Conservation (phyloP, 345 rosid genomes). For the Rhodamnia rubescens region DNA sequence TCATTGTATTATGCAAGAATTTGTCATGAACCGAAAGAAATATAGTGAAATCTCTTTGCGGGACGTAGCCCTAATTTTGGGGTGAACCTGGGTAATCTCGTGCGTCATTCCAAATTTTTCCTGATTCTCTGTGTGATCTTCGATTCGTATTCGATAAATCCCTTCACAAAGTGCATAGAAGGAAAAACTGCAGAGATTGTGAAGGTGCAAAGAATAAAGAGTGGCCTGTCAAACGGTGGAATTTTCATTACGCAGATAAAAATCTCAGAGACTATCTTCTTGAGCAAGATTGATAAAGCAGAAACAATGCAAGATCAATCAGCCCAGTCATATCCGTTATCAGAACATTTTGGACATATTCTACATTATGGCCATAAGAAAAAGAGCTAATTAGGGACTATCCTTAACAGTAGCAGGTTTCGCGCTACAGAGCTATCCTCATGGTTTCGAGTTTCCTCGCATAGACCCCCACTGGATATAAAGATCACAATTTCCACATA, state of each 20-base stretch:
- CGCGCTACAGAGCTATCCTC: not conserved
- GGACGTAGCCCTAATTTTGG: too few species aligned
- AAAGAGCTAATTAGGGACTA: not conserved
- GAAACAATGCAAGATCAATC: not conserved
- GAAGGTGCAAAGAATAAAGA: not conserved
- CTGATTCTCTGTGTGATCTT: too few species aligned
- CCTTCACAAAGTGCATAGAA: not conserved
- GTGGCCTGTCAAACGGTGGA: not conserved
- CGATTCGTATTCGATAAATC: too few species aligned
- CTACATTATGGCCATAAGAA: not conserved
- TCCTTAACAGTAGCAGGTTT: not conserved
- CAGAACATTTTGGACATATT: not conserved
- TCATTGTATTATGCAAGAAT: too few species aligned
- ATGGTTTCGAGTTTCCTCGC: not conserved
- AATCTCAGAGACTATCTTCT: not conserved
- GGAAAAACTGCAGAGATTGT: not conserved
- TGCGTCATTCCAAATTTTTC: too few species aligned
- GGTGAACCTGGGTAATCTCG: too few species aligned
- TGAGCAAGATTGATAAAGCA: not conserved
- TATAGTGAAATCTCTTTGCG: too few species aligned
- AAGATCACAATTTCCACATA: not conserved
- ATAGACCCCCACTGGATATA: rapidly evolving
- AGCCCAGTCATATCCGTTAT: not conserved
- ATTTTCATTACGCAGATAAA: not conserved
- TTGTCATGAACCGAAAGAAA: too few species aligned